These are phyloP conservation scores for Herpetomonas samuelpessoai DNA, from an alignment of 208 protist species.

Conservation along the genomic window DNA sequence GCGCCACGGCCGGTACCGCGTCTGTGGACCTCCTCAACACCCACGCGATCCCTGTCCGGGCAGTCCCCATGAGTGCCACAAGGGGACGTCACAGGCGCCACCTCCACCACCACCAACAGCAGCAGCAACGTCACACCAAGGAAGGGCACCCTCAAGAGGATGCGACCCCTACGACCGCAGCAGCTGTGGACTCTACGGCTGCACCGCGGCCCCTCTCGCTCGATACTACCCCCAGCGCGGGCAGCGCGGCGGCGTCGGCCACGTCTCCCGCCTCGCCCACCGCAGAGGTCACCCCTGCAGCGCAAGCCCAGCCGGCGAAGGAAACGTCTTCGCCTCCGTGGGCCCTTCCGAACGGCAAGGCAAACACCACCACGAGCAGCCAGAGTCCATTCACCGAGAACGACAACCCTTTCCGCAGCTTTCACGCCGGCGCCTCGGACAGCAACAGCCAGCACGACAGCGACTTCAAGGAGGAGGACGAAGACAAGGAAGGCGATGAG, in stretches of 20 bases:
- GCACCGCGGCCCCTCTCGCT: background rate
- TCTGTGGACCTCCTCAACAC: conserved; percentile 26
- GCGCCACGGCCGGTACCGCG: conserved; percentile 34
- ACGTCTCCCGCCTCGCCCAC: too few species aligned
- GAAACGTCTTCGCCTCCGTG: too few species aligned
- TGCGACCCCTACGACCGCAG: background rate
- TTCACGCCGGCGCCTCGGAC: too few species aligned
- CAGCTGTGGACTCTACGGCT: background rate
- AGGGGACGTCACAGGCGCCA: too few species aligned
- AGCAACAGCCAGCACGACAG: too few species aligned
- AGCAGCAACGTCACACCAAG: background rate
- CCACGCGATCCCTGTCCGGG: conserved; percentile 1
- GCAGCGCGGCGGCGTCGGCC: background rate
- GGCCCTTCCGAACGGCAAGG: background rate
- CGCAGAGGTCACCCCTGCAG: too few species aligned
- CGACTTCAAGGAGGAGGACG: background rate
- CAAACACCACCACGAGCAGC: background rate
- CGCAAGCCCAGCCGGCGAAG: too few species aligned
- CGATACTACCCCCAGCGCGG: background rate
- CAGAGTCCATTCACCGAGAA: background rate
- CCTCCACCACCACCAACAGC: too few species aligned
- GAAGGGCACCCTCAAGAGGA: background rate
- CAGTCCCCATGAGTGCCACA: background rate
- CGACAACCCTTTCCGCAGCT: background rate
- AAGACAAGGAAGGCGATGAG: background rate